Base-by-base conservation (phyloP, 2,329 filamentous ascomycete genomes). In the Gliomastix tumulicola region DNA sequence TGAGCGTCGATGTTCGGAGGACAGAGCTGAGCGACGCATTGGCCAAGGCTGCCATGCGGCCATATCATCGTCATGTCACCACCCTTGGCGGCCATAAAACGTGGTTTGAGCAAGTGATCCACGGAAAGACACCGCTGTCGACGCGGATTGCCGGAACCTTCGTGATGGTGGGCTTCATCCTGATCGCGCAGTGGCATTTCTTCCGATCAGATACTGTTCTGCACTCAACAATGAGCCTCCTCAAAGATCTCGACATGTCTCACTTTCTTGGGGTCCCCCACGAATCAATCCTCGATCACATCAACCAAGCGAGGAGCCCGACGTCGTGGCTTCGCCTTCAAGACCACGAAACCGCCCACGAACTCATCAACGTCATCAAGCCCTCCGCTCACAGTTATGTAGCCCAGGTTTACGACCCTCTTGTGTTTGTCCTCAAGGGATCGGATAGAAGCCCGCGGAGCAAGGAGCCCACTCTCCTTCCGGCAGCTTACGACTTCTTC, bases 131-230 rank as follows among this genome's bases (percentile, higher is more conserved):
- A 6, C 76, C 82, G 7, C 63, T 84, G 42, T 85, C 80, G 27
- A 88, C 84, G 3, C 72, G 85, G 21, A 78, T 88, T 45, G 84
- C 84, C 4, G 84, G 85, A 1, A 84, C 83, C 1, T 69, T 82
- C 11, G 79, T 88, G 21, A 80, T 87, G 55, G 62, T 87, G 17
- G 79, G 77, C 3, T 85, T 88, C 44, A 74, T 89, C 7, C 52
- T 88, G 13, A 76, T 82, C 30, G 76, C 85, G 1, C 85, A 89
- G 46, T 85, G 80, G 69, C 85, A 89, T 49, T 88, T 88, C 45
- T 83, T 84, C 44, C 79, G 82, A 32, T 71, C 71, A 33, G 70
- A 71, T 36, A 70, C 67, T 33, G 47, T 71, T 9, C 37, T 53
- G 11, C 45, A 53, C 22, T 49, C 52, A 27, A 36, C 38, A 5